Conservation (phyloP, 345 rosid species). For the Tarenaya hassleriana region DNA sequence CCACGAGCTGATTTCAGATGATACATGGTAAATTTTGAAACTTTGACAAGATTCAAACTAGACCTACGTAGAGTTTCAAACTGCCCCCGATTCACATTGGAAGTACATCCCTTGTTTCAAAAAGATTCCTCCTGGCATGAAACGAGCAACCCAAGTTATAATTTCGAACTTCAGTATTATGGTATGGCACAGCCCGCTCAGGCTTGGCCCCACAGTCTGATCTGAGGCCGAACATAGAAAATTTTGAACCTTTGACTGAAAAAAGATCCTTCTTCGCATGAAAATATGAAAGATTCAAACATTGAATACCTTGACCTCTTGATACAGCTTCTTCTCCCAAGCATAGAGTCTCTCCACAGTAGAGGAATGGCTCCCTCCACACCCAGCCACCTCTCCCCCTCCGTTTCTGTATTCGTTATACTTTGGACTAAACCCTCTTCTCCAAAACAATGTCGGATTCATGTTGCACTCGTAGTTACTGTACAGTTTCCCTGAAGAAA, state of each 20-base stretch:
- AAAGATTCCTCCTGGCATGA: no score
- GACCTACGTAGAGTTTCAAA: no score
- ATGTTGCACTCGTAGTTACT: slow-evolving; percentile 53
- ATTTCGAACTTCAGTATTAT: no score
- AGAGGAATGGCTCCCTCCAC: slow-evolving; percentile 59
- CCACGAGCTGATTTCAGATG: slow-evolving; percentile 21
- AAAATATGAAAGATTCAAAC: no score
- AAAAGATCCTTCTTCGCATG: no score
- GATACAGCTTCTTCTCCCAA: slow-evolving; percentile 92
- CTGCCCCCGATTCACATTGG: no score
- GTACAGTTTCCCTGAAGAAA: slow-evolving; percentile 24
- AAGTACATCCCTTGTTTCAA: no score
- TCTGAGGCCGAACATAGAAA: slow-evolving; percentile 14
- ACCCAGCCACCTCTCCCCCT: slow-evolving; percentile 24
- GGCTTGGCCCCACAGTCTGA: slow-evolving; percentile 29
- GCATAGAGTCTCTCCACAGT: slow-evolving; percentile 83
- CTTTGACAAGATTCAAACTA: no score
- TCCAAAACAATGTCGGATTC: slow-evolving; percentile 56
- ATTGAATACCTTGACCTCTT: slow-evolving; percentile 74
- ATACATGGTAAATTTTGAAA: slow-evolving; percentile 9
- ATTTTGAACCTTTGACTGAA: no score
- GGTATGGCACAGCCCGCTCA: no score
- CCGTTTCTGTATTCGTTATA: slow-evolving; percentile 38
- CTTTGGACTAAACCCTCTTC: slow-evolving; percentile 61
- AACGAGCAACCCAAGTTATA: no score